Base-by-base conservation (phyloP, 192 early-diverging fungal species). In the Diversispora epigaea region DNA sequence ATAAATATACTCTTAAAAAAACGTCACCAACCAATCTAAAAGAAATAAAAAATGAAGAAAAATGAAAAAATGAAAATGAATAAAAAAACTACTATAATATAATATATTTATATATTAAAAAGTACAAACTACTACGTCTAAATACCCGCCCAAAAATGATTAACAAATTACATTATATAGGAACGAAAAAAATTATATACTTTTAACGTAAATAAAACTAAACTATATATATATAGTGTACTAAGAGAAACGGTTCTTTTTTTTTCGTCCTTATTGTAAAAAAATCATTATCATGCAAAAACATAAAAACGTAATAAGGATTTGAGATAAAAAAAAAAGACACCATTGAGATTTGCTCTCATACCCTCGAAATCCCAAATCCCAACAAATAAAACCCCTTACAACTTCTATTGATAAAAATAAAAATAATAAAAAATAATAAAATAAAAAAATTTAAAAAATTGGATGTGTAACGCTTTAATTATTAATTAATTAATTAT, bases 121-220 rank as follows among this genome's bases (percentile, higher is more conserved):
- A 54, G 12, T 54, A 54, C 50, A 54, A 12, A 32, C 25, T 32
- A 32, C 25, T 17, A 17, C 50, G 12, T 54, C 10, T 54, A 10
- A 54, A 14, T 54, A 17, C 50, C 50, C 50, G n/a, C n/a, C 50
- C 6, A 54, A 54, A 54, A 54, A 50, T 12, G 14, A 50, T 12
- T 54, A 54, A 54, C 50, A 54, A 54, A 54, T 54, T 54, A 54
- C 50, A 54, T 54, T 54, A 54, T 54, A 17, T 11, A 54, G 50
- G 50, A 54, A 54, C 50, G 50, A 54, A 54, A 54, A 32, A 54
- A 54, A 54, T 54, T 54, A 54, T 54, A 54, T 54, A 54, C 50
- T 54, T 54, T 54, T 54, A 17, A 17, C 50, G n/a, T 54, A 54
- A 54, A 54, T 17, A 54, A 54, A 54, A 54, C 12, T 54, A 54